Percentiles rank a stretch among this genome's conserved stretches.
Conservation (phyloP, 2,329 filamentous ascomycete genomes). For the Epichloe scottii region DNA sequence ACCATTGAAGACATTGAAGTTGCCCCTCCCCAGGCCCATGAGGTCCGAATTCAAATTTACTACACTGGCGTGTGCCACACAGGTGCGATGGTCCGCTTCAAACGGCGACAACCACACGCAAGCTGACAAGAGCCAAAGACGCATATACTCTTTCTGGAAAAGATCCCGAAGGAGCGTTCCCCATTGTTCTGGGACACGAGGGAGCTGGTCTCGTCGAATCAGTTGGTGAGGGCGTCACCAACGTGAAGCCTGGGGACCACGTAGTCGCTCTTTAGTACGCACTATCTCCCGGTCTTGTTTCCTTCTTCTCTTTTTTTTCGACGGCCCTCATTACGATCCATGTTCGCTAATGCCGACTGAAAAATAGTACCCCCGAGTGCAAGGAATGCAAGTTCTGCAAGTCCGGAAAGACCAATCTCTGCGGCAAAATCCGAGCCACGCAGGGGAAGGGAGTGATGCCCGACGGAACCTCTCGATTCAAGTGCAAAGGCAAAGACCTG, state of each 20-base stretch:
- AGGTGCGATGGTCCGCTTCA: constrained; percentile 36
- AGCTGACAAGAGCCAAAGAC: constrained; percentile 36
- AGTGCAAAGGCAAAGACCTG: constrained; percentile 85
- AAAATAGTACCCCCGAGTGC: constrained; percentile 78
- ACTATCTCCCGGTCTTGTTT: background rate
- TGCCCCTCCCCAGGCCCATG: constrained; percentile 73
- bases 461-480: constrained; percentile 90
- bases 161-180: constrained; percentile 91
- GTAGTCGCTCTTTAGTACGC: constrained; percentile 77
- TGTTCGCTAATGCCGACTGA: background rate
- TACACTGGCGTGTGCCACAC: constrained; percentile 99
- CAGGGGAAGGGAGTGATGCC: constrained; percentile 96
- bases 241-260: constrained; percentile 85
- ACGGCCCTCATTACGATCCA: no score
- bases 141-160: constrained; percentile 93
- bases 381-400: constrained; percentile 99
- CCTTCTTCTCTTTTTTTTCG: no score
- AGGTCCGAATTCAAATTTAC: constrained; percentile 93
- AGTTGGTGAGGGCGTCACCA: constrained; percentile 87
- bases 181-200: constrained; percentile 79
- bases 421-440: constrained; percentile 95
- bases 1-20: constrained; percentile 89
- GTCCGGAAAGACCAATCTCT: constrained; percentile 98
- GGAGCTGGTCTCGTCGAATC: constrained; percentile 88
- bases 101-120: background rate